These are phyloP conservation scores for Elsinoe australis DNA, from an alignment of 2,329 filamentous ascomycete genomes.

Conservation along the genomic window DNA sequence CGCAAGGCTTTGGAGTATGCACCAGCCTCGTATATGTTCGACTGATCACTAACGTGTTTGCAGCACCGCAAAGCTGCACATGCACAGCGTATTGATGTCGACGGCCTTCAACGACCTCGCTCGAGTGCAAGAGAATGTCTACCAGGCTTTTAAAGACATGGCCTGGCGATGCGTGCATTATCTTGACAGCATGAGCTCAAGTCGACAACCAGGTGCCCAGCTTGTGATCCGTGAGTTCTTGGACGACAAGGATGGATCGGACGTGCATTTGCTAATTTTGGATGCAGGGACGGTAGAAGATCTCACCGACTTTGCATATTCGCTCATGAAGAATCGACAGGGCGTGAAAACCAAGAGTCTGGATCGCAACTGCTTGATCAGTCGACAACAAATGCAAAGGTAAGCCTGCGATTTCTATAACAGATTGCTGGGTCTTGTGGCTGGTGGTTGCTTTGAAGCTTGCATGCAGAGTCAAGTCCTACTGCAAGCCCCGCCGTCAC, in stretches of 20 bases:
- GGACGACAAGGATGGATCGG: not conserved
- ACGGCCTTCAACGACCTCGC: constrained; percentile 63
- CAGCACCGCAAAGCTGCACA: constrained; percentile 70
- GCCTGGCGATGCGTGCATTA: constrained; percentile 65
- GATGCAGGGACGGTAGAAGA: constrained; percentile 55
- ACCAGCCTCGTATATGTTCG: constrained; percentile 22
- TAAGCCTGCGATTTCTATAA: constrained; percentile 34
- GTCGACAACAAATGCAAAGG: constrained; percentile 54
- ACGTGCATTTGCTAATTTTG: constrained; percentile 9
- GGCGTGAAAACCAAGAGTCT: constrained; percentile 30
- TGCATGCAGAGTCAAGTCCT: not conserved
- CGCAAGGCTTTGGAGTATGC: constrained; percentile 65
- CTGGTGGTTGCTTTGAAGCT: not conserved
- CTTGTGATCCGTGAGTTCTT: constrained; percentile 54
- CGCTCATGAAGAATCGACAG: constrained; percentile 50
- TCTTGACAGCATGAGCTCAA: constrained; percentile 49
- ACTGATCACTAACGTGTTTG: constrained; percentile 20
- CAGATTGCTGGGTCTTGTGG: not conserved
- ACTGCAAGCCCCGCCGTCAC: constrained; percentile 14
- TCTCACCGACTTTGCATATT: constrained; percentile 56
- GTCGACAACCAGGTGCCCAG: constrained; percentile 48
- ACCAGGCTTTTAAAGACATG: constrained; percentile 66
- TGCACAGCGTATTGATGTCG: constrained; percentile 77
- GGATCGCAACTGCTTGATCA: constrained; percentile 52
- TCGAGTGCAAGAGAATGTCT: constrained; percentile 67